Conservation (phyloP, 495 filamentous ascomycete species). For the Cercophora newfieldiana region DNA sequence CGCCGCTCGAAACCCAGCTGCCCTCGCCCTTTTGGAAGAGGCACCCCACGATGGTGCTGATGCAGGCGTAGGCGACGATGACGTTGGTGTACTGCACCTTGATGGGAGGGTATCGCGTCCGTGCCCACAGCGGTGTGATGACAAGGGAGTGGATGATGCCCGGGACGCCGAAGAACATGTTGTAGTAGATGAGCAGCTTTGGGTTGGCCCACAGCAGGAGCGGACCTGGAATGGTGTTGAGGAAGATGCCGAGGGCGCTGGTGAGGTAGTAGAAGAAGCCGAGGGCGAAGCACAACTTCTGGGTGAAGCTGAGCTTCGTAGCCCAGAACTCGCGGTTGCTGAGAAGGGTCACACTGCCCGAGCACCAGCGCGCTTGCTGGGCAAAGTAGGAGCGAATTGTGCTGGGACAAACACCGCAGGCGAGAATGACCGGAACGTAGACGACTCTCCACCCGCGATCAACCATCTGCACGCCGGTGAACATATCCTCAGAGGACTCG, state of each 20-base stretch:
- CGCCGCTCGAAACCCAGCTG: conserved; percentile 22
- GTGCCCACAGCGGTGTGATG: conserved; percentile 32
- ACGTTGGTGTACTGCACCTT: conserved; percentile 38
- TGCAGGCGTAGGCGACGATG: conserved; percentile 34
- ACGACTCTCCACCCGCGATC: conserved; percentile 36
- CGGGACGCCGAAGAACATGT: conserved; percentile 33
- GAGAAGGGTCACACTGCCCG: conserved; percentile 32
- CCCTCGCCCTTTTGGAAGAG: conserved; percentile 14
- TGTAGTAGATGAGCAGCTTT: conserved; percentile 35
- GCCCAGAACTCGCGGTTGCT: conserved; percentile 34
- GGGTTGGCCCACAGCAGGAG: conserved; percentile 31
- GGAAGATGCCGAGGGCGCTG: conserved; percentile 34
- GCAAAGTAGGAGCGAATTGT: conserved; percentile 36
- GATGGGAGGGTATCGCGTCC: conserved; percentile 30
- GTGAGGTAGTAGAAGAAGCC: conserved; percentile 35
- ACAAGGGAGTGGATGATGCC: conserved; percentile 32
- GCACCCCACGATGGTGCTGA: conserved; percentile 34
- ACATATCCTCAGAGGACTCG: conserved; percentile 39
- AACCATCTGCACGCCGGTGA: conserved; percentile 23
- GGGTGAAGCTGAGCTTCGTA: conserved; percentile 30
- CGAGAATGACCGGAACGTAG: conserved; percentile 32
- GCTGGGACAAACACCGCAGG: conserved; percentile 36
- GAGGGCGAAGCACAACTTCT: conserved; percentile 33
- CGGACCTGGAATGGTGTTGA: conserved; percentile 33
- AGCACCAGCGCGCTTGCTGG: conserved; percentile 39